These are phyloP conservation scores for Solanum chmielewskii DNA, from an alignment of 257 asterid species.

Conservation along the genomic window DNA sequence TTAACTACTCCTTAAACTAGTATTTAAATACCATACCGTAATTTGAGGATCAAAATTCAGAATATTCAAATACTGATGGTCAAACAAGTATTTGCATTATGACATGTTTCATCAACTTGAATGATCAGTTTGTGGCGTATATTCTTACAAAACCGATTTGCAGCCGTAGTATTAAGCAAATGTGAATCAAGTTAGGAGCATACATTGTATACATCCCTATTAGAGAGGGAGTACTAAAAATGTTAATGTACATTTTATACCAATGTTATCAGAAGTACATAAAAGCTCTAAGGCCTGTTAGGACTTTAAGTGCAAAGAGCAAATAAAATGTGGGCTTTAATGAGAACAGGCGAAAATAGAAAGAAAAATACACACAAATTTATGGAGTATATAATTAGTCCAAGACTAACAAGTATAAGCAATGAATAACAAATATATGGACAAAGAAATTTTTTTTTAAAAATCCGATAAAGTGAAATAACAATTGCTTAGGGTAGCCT, in stretches of 20 bases:
- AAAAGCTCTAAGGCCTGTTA: not conserved
- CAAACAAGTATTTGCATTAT: not conserved
- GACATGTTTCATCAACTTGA: not conserved
- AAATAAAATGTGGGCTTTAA: not conserved
- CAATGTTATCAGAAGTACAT: not conserved
- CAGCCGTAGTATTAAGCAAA: not conserved
- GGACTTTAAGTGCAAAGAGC: not conserved
- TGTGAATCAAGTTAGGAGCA: not conserved
- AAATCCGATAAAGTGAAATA: not conserved
- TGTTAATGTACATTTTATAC: not conserved
- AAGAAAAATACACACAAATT: not conserved
- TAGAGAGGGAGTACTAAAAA: not conserved
- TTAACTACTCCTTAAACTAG: not conserved
- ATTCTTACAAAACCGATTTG: not conserved
- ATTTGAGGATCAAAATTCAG: not conserved
- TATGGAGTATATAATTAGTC: not conserved
- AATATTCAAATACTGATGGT: not conserved
- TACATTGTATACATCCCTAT: not conserved
- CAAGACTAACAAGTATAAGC: not conserved
- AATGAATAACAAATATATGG: not conserved
- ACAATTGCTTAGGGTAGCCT: not conserved
- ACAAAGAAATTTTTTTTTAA: not conserved
- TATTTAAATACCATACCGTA: not conserved
- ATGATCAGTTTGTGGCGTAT: not conserved
- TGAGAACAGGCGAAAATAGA: not conserved